phyloP scores from a whole-genome alignment of 306 rosid genomes.

The Hippophae gyantsensis region DNA sequence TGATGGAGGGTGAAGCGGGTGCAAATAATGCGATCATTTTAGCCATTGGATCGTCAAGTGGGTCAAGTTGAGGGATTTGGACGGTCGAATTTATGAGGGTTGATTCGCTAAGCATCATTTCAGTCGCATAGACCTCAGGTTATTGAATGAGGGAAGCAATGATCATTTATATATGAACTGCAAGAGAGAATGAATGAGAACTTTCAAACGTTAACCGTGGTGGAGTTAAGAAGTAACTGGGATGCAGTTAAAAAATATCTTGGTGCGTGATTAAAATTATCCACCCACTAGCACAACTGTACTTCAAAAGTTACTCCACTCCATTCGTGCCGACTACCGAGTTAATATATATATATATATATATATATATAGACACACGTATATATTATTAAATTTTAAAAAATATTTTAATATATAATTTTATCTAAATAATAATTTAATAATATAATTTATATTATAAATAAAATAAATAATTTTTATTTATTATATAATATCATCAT shows the following conservation, averaged over 20 bases:
- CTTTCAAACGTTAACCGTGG: slow-evolving; percentile 21
- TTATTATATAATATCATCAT: too few species aligned
- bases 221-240: slow-evolving; percentile 25
- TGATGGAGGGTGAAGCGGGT: slow-evolving; percentile 9
- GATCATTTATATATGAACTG: slow-evolving; percentile 16
- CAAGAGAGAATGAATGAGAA: not conserved
- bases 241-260: slow-evolving; percentile 17
- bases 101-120: slow-evolving; percentile 30
- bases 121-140: not conserved
- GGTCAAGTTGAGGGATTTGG: slow-evolving; percentile 36
- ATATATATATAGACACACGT: too few species aligned
- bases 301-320: too few species aligned
- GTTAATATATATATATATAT: too few species aligned
- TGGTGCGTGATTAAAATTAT: too few species aligned
- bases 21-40: slow-evolving; percentile 22
- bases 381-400: too few species aligned
- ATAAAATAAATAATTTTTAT: too few species aligned
- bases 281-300: too few species aligned
- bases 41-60: slow-evolving; percentile 18
- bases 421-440: too few species aligned
- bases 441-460: too few species aligned
- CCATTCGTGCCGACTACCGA: too few species aligned
- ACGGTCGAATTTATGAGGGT: slow-evolving; percentile 22
- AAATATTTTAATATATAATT: too few species aligned
- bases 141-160: not conserved